Evolutionary conservation across 1,284 basidiomycete species (phyloP).

Genomic region (Exsudoporus floridanus): DNA sequence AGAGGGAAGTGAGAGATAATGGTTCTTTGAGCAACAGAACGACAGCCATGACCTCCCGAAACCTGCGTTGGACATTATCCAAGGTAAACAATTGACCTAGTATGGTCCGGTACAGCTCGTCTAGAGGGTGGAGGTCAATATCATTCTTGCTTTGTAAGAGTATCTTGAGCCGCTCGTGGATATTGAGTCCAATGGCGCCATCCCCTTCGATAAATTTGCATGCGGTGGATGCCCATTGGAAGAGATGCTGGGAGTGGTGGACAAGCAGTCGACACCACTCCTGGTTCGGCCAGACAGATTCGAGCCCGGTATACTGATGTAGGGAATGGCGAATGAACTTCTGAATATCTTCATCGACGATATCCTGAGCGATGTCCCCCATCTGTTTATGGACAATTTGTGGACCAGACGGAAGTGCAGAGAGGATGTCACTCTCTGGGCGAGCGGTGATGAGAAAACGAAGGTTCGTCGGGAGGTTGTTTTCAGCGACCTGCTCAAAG

Average conservation of each 20-base stretch:
- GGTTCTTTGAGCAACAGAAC: slow-evolving; percentile 22
- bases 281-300: slow-evolving; percentile 17
- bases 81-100: slow-evolving; percentile 17
- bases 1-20: slow-evolving; percentile 14
- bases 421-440: slow-evolving; percentile 24
- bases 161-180: slow-evolving; percentile 8
- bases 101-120: slow-evolving; percentile 21
- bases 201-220: slow-evolving; percentile 25
- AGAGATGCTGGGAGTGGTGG: slow-evolving; percentile 19
- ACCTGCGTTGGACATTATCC: slow-evolving; percentile 6
- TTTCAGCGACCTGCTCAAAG: background rate
- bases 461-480: slow-evolving; percentile 14
- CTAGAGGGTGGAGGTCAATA: slow-evolving; percentile 11
- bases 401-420: background rate
- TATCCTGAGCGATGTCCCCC: slow-evolving; percentile 8
- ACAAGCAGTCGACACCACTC: slow-evolving; percentile 20
- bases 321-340: slow-evolving; percentile 20
- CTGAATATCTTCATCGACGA: slow-evolving; percentile 21
- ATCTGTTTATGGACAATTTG: slow-evolving; percentile 17
- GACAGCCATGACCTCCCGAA: slow-evolving; percentile 22
- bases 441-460: slow-evolving; percentile 22
- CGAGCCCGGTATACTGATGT: slow-evolving; percentile 7
- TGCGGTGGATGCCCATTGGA: slow-evolving; percentile 27
- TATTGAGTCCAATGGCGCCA: slow-evolving; percentile 11
- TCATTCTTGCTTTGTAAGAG: slow-evolving; percentile 8